A percentile compares a stretch with the other conserved stretches of the same genome.
Evolutionary conservation across 1,139 yeast species (phyloP).

Genomic region (Williopsis jadinii): DNA sequence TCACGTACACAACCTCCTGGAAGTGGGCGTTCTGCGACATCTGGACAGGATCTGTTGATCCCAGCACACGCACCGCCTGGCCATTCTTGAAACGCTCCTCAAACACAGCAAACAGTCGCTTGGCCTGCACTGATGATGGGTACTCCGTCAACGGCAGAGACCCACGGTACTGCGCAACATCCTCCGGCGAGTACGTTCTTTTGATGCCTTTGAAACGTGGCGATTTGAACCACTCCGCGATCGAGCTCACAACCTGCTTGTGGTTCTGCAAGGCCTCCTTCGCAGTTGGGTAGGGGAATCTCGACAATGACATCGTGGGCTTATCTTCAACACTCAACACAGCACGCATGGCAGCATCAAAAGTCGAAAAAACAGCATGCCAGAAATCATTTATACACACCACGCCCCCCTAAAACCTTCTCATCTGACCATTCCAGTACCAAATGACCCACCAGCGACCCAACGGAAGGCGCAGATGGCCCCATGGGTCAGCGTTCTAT

Average conservation of each 20-base stretch:
- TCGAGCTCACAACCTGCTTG: conserved; percentile 20
- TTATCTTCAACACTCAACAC: neutral
- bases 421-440: neutral
- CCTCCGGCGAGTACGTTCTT: conserved; percentile 47
- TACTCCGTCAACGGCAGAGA: conserved; percentile 34
- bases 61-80: conserved; percentile 49
- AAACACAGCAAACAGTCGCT: conserved; percentile 40
- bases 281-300: conserved; percentile 14
- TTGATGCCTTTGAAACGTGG: conserved; percentile 42
- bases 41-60: conserved; percentile 58
- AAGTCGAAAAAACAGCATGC: too few species aligned
- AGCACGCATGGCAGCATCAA: too few species aligned
- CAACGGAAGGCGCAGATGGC: neutral
- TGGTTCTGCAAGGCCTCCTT: conserved; percentile 10
- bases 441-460: neutral
- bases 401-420: too few species aligned
- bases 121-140: conserved; percentile 50
- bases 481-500: neutral
- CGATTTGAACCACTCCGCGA: conserved; percentile 45
- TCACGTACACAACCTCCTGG: conserved; percentile 48
- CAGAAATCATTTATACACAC: neutral
- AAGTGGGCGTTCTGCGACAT: conserved; percentile 44
- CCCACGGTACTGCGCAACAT: conserved; percentile 48
- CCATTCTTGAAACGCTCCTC: conserved; percentile 34
- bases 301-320: conserved; percentile 2